Evolutionary conservation across 2,329 filamentous ascomycete species (phyloP).

Genomic region (Alternaria postmessia): DNA sequence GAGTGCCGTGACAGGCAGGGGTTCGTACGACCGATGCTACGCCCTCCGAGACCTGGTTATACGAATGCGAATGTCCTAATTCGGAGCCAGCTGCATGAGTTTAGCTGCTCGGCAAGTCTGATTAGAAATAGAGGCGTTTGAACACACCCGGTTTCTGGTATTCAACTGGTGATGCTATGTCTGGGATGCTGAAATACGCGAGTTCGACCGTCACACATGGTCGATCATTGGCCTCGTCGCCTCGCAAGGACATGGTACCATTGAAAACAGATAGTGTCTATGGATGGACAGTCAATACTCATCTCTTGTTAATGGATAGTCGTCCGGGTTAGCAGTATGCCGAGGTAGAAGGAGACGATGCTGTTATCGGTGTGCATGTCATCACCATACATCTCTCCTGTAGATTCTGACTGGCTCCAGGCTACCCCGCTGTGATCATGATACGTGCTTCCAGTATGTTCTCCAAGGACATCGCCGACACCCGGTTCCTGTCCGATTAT

Average conservation of each 20-base stretch:
- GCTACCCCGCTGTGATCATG: background rate
- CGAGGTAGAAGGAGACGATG: background rate
- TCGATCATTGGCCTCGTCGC: background rate
- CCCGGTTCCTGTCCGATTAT: background rate
- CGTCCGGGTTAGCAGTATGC: background rate
- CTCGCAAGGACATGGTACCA: background rate
- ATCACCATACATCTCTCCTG: background rate
- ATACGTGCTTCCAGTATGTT: background rate
- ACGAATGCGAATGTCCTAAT: background rate
- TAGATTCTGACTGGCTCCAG: background rate
- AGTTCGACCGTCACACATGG: background rate
- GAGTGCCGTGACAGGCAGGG: constrained; percentile 7
- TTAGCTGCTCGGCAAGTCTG: background rate
- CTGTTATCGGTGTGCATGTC: background rate
- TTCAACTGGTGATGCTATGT: background rate
- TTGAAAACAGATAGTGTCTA: background rate
- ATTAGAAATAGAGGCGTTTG: background rate
- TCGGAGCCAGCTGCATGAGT: background rate
- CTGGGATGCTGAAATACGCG: background rate
- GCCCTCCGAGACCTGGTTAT: background rate
- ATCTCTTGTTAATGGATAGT: background rate
- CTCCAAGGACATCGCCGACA: background rate
- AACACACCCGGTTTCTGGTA: background rate
- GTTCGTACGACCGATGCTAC: constrained; percentile 4
- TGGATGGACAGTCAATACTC: background rate